phyloP scores from a whole-genome alignment of 805 yeast species.

The Schizosaccharomyces cryophilus region DNA sequence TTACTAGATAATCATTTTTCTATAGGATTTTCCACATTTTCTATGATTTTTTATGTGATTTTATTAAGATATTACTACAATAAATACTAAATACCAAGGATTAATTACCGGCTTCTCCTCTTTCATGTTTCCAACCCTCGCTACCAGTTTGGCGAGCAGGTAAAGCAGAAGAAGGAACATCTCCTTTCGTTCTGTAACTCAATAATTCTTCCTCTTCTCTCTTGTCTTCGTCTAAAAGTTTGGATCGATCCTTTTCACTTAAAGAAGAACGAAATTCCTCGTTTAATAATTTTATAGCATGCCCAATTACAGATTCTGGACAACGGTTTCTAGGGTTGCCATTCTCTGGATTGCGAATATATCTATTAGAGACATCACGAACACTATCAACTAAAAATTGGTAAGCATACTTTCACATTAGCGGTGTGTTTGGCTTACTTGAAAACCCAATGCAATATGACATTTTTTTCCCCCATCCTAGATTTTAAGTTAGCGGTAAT shows the following conservation, averaged over 20 bases:
- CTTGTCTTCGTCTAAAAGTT: constrained; percentile 17
- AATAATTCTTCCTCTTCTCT: constrained; percentile 14
- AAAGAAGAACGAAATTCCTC: constrained; percentile 13
- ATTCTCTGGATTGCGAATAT: background rate
- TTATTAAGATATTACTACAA: no score
- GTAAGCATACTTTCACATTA: background rate
- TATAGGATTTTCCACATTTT: no score
- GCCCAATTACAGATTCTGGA: constrained; percentile 21
- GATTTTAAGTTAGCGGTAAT: constrained; percentile 13
- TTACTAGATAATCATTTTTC: no score
- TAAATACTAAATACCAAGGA: background rate
- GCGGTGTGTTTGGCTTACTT: constrained; percentile 9
- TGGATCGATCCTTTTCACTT: constrained; percentile 17
- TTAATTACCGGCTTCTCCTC: constrained; percentile 54
- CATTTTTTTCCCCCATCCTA: constrained; percentile 47
- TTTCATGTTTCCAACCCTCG: constrained; percentile 42
- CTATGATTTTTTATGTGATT: no score
- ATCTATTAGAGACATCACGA: background rate
- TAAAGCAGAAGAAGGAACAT: constrained; percentile 1
- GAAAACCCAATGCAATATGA: constrained; percentile 58
- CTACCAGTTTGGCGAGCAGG: constrained; percentile 54
- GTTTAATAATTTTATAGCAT: constrained; percentile 17
- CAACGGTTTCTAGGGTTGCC: background rate
- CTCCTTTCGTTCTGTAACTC: background rate
- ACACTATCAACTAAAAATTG: background rate